A percentile compares a stretch with the other conserved stretches of the same genome.
Conservation (phyloP, 768 basidiomycete genomes). For the Rhizopogon sp. region DNA sequence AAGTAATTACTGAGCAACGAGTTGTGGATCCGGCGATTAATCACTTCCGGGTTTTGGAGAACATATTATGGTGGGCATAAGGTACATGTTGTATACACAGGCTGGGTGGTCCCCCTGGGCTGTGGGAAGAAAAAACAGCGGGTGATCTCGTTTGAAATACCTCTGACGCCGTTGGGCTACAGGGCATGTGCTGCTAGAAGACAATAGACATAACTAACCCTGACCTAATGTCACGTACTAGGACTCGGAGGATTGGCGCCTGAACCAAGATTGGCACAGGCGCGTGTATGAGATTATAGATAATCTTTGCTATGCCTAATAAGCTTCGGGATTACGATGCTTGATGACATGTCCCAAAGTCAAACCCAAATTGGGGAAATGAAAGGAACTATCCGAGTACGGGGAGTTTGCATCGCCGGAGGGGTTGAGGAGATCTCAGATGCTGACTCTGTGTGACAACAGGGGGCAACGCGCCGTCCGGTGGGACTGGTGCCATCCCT, state of each 20-base stretch:
- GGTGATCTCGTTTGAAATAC: not conserved
- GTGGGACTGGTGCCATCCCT: not conserved
- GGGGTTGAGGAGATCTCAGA: constrained; percentile 27
- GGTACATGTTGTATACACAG: not conserved
- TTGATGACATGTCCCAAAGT: not conserved
- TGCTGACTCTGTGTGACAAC: constrained; percentile 2
- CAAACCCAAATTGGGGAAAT: constrained; percentile 3
- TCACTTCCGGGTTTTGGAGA: no score
- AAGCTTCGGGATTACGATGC: not conserved
- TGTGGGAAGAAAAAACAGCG: not conserved
- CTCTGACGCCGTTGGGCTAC: not conserved
- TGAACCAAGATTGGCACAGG: not conserved
- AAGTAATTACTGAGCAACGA: no score
- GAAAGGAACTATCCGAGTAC: constrained; percentile 24
- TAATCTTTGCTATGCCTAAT: not conserved
- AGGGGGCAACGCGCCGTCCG: not conserved
- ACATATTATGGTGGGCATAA: not conserved
- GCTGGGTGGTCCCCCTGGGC: not conserved
- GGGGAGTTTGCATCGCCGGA: constrained; percentile 29
- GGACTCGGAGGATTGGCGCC: not conserved
- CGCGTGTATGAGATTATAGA: not conserved
- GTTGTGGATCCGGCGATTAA: no score
- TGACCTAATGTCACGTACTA: not conserved
- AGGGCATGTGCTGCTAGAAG: not conserved
- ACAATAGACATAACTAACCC: not conserved